These are phyloP conservation scores for Pseudocercospora crystallina DNA, from an alignment of 2,329 filamentous ascomycete genomes.

Conservation along the genomic window DNA sequence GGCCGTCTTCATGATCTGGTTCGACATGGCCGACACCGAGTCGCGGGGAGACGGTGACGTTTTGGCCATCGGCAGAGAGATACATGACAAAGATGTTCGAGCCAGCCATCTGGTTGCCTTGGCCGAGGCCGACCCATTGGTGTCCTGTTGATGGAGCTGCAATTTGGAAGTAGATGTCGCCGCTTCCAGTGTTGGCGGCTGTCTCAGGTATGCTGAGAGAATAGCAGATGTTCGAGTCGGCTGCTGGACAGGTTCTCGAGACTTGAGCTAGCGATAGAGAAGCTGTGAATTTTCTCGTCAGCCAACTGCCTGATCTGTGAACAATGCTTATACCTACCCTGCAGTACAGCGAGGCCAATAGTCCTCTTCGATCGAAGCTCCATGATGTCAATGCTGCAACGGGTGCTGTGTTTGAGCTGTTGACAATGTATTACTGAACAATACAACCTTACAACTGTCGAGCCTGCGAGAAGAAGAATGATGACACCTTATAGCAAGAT, in stretches of 20 bases:
- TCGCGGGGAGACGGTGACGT: slow-evolving; percentile 59
- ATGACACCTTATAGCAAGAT: no score
- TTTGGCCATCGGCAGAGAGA: slow-evolving; percentile 50
- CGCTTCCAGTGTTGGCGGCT: slow-evolving; percentile 51
- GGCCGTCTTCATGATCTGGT: slow-evolving; percentile 43
- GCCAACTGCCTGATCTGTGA: no score
- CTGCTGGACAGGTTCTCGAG: slow-evolving; percentile 18
- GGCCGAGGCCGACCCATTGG: slow-evolving; percentile 57
- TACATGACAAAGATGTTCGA: slow-evolving; percentile 62
- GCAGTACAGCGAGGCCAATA: no score
- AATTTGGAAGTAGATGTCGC: slow-evolving; percentile 60
- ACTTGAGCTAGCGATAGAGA: slow-evolving; percentile 7
- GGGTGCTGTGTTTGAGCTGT: no score
- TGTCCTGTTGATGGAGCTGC: slow-evolving; percentile 50
- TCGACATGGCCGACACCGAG: slow-evolving; percentile 43
- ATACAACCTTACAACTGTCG: no score
- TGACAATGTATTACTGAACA: no score
- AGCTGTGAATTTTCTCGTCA: no score
- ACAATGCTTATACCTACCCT: no score
- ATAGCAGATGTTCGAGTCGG: slow-evolving; percentile 41
- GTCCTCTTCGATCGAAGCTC: no score
- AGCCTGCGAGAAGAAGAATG: no score
- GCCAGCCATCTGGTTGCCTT: slow-evolving; percentile 56
- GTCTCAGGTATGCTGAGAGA: slow-evolving; percentile 55
- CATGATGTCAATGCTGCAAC: no score